phyloP scores from a whole-genome alignment of 345 rosid species.

The Salix udensis region DNA sequence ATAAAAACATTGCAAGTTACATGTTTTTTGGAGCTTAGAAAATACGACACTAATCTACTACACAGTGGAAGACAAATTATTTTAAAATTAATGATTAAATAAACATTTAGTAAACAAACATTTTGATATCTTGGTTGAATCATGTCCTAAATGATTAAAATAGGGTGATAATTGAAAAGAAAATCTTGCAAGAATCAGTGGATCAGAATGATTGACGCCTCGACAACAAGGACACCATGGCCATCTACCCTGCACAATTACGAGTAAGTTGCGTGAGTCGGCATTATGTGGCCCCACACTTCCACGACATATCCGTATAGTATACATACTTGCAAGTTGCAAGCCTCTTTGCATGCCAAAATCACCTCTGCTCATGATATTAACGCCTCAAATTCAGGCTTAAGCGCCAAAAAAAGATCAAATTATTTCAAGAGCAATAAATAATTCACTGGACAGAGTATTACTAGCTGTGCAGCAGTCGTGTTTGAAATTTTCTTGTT shows the following conservation, averaged over 20 bases:
- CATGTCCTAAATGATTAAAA: background rate
- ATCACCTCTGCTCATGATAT: background rate
- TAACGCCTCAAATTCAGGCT: too few species aligned
- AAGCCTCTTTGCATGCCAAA: background rate
- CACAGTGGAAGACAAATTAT: background rate
- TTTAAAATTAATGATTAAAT: too few species aligned
- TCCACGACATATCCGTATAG: background rate
- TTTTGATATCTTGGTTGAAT: too few species aligned
- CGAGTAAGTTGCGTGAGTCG: background rate
- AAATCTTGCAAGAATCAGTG: background rate
- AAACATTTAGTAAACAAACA: too few species aligned
- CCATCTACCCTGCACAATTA: background rate
- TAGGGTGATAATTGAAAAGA: background rate
- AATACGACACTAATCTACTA: background rate
- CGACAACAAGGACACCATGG: background rate
- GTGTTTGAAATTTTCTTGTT: too few species aligned
- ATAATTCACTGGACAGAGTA: too few species aligned
- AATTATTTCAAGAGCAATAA: background rate
- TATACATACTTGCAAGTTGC: background rate
- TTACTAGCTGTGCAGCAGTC: too few species aligned
- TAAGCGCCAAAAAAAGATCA: background rate
- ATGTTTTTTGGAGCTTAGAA: too few species aligned
- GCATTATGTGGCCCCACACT: background rate
- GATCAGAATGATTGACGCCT: background rate
- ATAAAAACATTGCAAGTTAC: too few species aligned